Percentiles rank a stretch among this genome's conserved stretches.
phyloP scores from a whole-genome alignment of 768 basidiomycete species.

The Termitomyces sp. region DNA sequence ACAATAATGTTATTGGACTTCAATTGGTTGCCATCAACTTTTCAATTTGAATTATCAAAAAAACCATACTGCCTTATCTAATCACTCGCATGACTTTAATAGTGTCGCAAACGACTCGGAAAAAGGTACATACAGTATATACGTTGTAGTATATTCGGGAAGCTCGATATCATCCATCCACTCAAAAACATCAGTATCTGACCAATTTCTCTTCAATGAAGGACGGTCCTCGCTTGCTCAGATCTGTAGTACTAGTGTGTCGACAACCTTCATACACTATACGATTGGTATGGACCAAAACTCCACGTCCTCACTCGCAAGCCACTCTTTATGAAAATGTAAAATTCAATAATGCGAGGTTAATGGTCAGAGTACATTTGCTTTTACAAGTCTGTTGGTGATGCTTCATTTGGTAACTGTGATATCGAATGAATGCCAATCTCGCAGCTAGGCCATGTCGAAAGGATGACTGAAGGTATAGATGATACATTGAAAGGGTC shows the following conservation, averaged over 20 bases:
- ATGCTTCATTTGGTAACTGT: background rate
- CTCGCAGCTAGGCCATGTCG: background rate
- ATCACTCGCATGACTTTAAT: background rate
- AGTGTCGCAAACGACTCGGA: too few species aligned
- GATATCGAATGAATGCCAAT: background rate
- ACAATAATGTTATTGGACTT: background rate
- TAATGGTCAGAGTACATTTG: too few species aligned
- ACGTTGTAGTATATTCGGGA: too few species aligned
- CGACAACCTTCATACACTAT: too few species aligned
- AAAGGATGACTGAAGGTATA: background rate
- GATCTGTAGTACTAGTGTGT: too few species aligned
- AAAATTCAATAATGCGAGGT: background rate
- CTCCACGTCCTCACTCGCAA: background rate
- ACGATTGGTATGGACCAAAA: background rate
- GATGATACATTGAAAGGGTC: background rate
- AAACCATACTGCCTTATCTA: background rate
- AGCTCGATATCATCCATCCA: too few species aligned
- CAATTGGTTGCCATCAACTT: too few species aligned
- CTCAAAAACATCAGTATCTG: too few species aligned
- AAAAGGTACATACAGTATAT: too few species aligned
- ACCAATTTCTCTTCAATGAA: too few species aligned
- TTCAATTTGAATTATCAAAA: too few species aligned
- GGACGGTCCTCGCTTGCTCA: too few species aligned
- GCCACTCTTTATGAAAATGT: background rate
- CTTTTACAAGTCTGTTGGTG: background rate